Evolutionary conservation across 2,329 filamentous ascomycete species (phyloP), one percentile per base, ranked within the genome.

Genomic region (Saccharata proteae): DNA sequence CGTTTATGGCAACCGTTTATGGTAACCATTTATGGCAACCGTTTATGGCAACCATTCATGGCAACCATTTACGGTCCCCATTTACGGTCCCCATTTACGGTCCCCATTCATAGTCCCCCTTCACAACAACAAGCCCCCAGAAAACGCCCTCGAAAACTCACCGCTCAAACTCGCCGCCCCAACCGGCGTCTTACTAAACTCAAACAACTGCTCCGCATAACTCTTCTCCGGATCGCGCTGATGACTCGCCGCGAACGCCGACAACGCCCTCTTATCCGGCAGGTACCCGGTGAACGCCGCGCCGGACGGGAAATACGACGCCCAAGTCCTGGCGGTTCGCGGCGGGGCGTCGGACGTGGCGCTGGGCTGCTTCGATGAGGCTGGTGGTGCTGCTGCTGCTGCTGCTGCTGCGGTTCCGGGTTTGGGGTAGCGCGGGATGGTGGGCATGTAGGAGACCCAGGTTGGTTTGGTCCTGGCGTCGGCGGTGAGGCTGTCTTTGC

Each of bases 161-260:
- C 57, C 57, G 29, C 55, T 55, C 19, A 61, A 41, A 3, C 57
- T 56, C 22, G 60, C 62, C 22, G 62, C 63, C 10, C 63, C 63
- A 4, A 67, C 62, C 4, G 63, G 63, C 5, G 63, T 67, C 40
- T 63, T 62, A 1, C 58, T 62, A 38, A 67, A 65, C 35, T 64
- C 61, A 35, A 61, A 59, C 10, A 67, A 45, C 39, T 67, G 63
- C 40, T 65, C 59, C 4, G 62, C 50, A 38, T 64, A 64, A 26
- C 58, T 58, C 42, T 67, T 67, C 31, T 52, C 59, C 3, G 57
- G 58, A 36, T 67, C 61, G 19, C 61, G 53, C 16, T 58, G 42
- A 38, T 65, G 61, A 29, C 52, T 56, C 19, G 52, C 40, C 31
- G 61, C 56, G 40, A 65, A 65, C 5, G 59, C 52, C 22, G 59